These are phyloP conservation scores for Claviceps sp. DNA, from an alignment of 2,329 filamentous ascomycete genomes.

Conservation along the genomic window DNA sequence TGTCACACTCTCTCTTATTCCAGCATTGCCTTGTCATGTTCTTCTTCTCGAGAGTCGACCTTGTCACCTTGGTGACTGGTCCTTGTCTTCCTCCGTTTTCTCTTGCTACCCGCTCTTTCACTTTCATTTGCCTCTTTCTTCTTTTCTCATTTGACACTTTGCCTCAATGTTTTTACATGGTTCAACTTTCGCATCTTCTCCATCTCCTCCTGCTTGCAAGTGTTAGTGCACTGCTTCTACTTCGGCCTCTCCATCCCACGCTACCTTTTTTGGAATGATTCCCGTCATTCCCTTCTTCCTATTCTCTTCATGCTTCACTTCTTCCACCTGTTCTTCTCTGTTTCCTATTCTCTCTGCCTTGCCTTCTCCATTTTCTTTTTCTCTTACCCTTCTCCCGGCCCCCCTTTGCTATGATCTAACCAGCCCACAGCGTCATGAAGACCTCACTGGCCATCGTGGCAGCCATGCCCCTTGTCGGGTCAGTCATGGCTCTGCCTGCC, in stretches of 20 bases:
- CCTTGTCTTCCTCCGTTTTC: neutral
- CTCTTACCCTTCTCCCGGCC: no score
- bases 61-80: no score
- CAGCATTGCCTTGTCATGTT: no score
- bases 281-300: neutral
- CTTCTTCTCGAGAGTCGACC: no score
- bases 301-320: neutral
- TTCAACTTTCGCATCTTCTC: neutral
- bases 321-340: neutral
- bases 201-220: neutral
- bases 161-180: neutral
- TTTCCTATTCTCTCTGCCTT: neutral
- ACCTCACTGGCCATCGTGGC: neutral
- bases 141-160: neutral
- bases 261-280: neutral
- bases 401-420: neutral
- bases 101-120: neutral
- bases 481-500: neutral
- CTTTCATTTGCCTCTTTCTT: neutral
- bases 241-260: neutral
- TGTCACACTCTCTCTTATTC: neutral
- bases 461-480: neutral
- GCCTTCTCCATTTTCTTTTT: neutral
- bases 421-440: neutral
- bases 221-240: neutral